These are phyloP conservation scores for Pythium brassicae DNA, from an alignment of 352 stramenopile genomes.

Conservation along the genomic window DNA sequence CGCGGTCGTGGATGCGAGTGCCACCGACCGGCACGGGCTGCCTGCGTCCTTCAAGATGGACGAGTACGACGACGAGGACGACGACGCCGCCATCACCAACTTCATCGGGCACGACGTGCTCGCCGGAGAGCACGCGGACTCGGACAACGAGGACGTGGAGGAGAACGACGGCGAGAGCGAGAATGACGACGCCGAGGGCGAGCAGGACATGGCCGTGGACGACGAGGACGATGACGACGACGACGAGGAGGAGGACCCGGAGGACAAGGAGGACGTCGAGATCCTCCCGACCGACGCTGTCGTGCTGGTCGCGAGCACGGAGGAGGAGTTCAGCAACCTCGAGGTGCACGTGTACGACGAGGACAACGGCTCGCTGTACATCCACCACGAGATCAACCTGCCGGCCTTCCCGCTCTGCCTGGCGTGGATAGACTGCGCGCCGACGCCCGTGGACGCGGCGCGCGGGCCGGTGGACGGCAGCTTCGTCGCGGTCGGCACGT, in stretches of 20 bases:
- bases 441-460: slow-evolving; percentile 47
- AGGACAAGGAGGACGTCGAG: slow-evolving; percentile 92
- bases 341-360: slow-evolving; percentile 99
- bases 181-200: slow-evolving; percentile 31
- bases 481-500: slow-evolving; percentile 99
- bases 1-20: slow-evolving; percentile 12
- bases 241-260: slow-evolving; percentile 61
- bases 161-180: slow-evolving; percentile 22
- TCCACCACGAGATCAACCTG: slow-evolving; percentile 99
- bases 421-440: slow-evolving; percentile 93
- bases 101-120: slow-evolving; percentile 48
- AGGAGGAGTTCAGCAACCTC: slow-evolving; percentile 98
- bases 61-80: slow-evolving; percentile 85
- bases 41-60: slow-evolving; percentile 82
- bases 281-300: slow-evolving; percentile 93
- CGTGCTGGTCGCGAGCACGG: slow-evolving; percentile 95
- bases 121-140: slow-evolving; percentile 24
- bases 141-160: slow-evolving; percentile 28
- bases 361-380: slow-evolving; percentile 95
- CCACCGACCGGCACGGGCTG: slow-evolving; percentile 42
- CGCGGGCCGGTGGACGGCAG: slow-evolving; percentile 87
- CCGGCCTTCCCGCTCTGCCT: slow-evolving; percentile 98
- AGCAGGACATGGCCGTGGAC: slow-evolving; percentile 47
- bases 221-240: slow-evolving; percentile 49
- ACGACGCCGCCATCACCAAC: slow-evolving; percentile 78